A percentile compares a stretch with the other conserved stretches of the same genome.
phyloP scores from a whole-genome alignment of 176 grass and related monocot genomes.

The Avena eriantha region DNA sequence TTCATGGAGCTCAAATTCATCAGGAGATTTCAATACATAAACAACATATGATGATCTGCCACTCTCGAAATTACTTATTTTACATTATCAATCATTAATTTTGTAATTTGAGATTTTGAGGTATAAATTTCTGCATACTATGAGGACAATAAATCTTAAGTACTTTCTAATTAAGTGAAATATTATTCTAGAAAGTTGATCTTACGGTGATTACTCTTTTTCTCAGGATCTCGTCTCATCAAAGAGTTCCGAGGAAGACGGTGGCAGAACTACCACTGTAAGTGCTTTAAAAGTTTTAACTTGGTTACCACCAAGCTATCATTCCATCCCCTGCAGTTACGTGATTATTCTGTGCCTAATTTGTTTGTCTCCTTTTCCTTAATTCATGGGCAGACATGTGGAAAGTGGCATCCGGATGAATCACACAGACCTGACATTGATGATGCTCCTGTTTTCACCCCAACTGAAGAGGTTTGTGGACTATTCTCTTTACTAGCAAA shows the following conservation, averaged over 20 bases:
- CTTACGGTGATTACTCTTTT: slow-evolving; percentile 6
- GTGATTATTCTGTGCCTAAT: slow-evolving; percentile 21
- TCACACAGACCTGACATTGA: slow-evolving; percentile 71
- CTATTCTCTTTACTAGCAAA: slow-evolving; percentile 23
- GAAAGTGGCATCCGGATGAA: slow-evolving; percentile 63
- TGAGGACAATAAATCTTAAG: background rate
- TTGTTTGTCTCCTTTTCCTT: background rate
- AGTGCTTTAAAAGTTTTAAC: slow-evolving; percentile 20
- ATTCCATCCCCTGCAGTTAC: background rate
- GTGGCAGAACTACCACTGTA: slow-evolving; percentile 40
- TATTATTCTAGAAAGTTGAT: slow-evolving; percentile 24
- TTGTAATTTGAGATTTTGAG: background rate
- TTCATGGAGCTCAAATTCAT: slow-evolving; percentile 23
- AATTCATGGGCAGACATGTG: slow-evolving; percentile 39
- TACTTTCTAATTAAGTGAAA: background rate
- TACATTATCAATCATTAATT: background rate
- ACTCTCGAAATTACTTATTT: background rate
- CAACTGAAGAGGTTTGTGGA: slow-evolving; percentile 83
- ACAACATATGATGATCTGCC: background rate
- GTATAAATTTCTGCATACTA: slow-evolving; percentile 7
- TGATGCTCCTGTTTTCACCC: slow-evolving; percentile 85
- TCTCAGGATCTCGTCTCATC: slow-evolving; percentile 41
- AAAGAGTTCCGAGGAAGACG: slow-evolving; percentile 5
- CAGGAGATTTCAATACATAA: background rate
- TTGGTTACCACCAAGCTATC: slow-evolving; percentile 13